A percentile compares a stretch with the other conserved stretches of the same genome.
Evolutionary conservation across 2,329 filamentous ascomycete genomes (phyloP).

Genomic region (Diaporthe nobilis): DNA sequence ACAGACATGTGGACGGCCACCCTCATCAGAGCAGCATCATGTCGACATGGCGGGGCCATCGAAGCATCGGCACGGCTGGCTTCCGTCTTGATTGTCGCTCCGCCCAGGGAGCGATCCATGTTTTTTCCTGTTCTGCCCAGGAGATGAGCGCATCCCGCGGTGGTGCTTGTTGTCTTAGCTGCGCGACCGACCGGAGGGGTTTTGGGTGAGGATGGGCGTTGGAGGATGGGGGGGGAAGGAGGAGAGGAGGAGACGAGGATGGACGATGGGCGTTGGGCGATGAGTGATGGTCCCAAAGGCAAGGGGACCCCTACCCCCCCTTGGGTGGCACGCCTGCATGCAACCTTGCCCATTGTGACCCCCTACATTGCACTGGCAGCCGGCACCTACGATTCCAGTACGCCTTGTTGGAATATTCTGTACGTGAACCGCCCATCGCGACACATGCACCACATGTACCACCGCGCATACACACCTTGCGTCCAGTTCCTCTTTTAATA

Average conservation of each 20-base stretch:
- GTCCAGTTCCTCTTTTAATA: background rate
- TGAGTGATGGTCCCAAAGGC: background rate
- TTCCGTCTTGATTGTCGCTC: background rate
- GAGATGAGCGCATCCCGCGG: background rate
- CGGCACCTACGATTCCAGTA: background rate
- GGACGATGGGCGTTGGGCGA: background rate
- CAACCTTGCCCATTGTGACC: constrained; percentile 10
- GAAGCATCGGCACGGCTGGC: constrained; percentile 10
- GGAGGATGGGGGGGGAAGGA: background rate
- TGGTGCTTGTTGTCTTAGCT: background rate
- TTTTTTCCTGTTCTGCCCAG: constrained; percentile 2
- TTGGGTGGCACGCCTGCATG: constrained; percentile 9
- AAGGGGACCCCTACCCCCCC: background rate
- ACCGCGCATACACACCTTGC: background rate
- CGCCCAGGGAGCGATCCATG: background rate
- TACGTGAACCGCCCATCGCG: background rate
- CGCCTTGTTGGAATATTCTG: background rate
- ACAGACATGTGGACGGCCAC: background rate
- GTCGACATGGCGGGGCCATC: background rate
- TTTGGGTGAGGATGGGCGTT: background rate
- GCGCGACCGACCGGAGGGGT: background rate
- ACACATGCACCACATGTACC: background rate
- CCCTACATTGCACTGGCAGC: constrained; percentile 5
- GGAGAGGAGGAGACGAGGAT: background rate
- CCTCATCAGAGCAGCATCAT: background rate